phyloP scores from a whole-genome alignment of 164 flowering plant species.

The Stephania cephalantha region DNA sequence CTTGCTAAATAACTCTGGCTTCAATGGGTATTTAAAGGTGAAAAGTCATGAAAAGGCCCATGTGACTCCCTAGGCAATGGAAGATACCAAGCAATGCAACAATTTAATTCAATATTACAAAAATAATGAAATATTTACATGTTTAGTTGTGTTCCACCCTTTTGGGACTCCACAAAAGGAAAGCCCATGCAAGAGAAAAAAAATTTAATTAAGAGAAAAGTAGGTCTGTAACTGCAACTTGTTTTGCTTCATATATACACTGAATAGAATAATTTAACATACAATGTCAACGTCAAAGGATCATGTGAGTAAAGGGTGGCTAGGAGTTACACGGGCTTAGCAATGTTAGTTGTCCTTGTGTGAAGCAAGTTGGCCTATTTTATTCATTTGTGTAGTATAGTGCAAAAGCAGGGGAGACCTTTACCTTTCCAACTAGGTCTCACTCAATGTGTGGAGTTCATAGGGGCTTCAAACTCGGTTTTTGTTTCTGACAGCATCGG shows the following conservation, averaged over 20 bases:
- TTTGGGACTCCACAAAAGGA: neutral
- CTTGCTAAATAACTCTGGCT: neutral
- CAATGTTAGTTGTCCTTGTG: neutral
- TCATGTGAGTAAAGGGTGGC: too few species aligned
- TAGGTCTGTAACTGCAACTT: neutral
- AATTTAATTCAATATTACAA: neutral
- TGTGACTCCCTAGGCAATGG: slow-evolving; percentile 5
- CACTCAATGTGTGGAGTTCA: neutral
- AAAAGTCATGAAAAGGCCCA: neutral
- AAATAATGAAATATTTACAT: neutral
- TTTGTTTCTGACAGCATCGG: neutral
- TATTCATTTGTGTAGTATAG: neutral
- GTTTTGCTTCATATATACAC: neutral
- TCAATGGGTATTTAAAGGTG: slow-evolving; percentile 11
- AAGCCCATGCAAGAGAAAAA: neutral
- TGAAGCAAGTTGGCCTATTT: neutral
- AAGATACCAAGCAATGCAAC: slow-evolving; percentile 2
- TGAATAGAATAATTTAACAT: neutral
- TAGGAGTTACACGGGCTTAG: too few species aligned
- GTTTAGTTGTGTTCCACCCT: neutral
- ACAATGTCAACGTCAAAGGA: too few species aligned
- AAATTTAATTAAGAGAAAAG: neutral
- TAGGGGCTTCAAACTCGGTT: neutral
- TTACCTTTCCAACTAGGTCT: neutral
- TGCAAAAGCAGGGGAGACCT: neutral